Evolutionary conservation across 208 protist species (phyloP).

Genomic region (Trypanosoma mega): DNA sequence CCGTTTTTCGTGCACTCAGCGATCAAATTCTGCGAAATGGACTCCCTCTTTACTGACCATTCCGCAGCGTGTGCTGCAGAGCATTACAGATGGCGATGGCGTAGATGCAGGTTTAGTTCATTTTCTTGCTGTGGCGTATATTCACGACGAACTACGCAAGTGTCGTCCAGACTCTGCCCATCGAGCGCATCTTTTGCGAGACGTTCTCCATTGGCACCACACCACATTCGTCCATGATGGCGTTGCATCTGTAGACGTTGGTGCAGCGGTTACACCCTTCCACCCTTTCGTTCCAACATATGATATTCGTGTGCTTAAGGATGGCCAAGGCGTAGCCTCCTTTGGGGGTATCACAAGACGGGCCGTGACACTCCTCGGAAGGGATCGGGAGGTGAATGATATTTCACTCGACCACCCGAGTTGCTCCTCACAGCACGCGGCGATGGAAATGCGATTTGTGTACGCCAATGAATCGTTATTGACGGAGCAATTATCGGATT

Average conservation of each 20-base stretch:
- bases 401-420: conserved; percentile 68
- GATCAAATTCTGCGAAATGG: conserved; percentile 48
- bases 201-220: conserved; percentile 38
- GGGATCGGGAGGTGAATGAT: conserved; percentile 59
- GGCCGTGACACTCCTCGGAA: conserved; percentile 66
- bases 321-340: conserved; percentile 33
- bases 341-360: conserved; percentile 37
- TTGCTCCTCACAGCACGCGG: conserved; percentile 83
- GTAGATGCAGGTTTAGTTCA: conserved; percentile 35
- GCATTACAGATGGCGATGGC: conserved; percentile 36
- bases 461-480: conserved; percentile 19
- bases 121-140: conserved; percentile 46
- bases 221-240: neutral
- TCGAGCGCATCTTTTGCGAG: conserved; percentile 24
- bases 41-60: conserved; percentile 67
- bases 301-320: conserved; percentile 59
- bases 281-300: conserved; percentile 56
- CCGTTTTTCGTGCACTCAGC: conserved; percentile 19
- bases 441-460: conserved; percentile 61
- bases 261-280: neutral
- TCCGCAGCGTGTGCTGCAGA: conserved; percentile 67
- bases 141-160: conserved; percentile 39
- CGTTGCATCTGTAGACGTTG: neutral
- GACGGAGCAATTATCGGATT: conserved; percentile 11
- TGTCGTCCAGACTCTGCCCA: neutral